Evolutionary conservation across 2,329 filamentous ascomycete genomes (phyloP), one percentile per base, ranked within the genome.

Genomic region (Diaporthe vaccinii): DNA sequence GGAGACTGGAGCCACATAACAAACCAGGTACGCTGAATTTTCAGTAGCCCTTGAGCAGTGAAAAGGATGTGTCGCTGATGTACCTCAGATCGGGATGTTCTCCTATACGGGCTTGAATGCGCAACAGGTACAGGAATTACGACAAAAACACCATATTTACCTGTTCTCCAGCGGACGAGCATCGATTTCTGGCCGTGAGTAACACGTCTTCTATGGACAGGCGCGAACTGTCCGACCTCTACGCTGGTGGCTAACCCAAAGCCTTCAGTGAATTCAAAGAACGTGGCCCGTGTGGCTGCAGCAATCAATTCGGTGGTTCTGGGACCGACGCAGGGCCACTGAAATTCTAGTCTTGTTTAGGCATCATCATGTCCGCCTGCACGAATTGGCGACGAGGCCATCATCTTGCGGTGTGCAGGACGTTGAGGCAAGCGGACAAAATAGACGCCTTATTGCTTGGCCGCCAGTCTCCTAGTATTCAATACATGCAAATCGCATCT

Each of bases 11-110:
- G 76, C 1, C 80, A 82, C 69, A 75, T 85, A 39, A 77, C 58
- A 25, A 53, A 22, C 46, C 71, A 73, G 44, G 71, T 73, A 59
- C n/a, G 58, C 28, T 55, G 4, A 6, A 55, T 55, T 53, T 53
- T 55, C 25, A 55, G 51, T 55, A 2, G 51, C 12, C 15, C 9
- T 28, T 55, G 10, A 55, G 51, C 51, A 28, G n/a, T 55, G 25
- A 55, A 31, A 28, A 55, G 25, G 25, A 55, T 55, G 51, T 17
- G 31, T 25, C 51, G 25, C 51, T 55, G 14, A 55, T 55, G n/a
- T 55, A 55, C 51, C 51, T 55, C 80, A 86, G 80, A 84, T 83
- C 70, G 85, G 84, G 9, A 85, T 86, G 84, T 86, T 86, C 74
- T 81, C 80, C 6, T 84, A 83, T 75, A 84, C 84, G 0, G 83